Conservation (phyloP, 2,329 filamentous ascomycete genomes). For the Daldinia sp. region DNA sequence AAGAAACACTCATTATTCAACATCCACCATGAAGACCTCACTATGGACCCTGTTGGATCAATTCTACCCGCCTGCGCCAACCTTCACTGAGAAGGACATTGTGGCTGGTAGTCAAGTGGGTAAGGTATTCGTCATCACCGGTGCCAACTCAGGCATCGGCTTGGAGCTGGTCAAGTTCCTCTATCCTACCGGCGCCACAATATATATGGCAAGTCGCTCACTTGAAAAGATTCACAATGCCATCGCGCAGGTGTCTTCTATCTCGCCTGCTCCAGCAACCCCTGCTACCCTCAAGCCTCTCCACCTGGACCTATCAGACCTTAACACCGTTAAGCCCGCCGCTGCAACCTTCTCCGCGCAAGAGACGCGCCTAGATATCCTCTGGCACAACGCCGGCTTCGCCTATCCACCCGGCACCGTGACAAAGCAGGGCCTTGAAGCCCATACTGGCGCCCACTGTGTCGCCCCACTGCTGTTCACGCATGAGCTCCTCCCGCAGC, state of each 20-base stretch:
- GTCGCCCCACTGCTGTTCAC: constrained; percentile 49
- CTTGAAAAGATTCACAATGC: neutral
- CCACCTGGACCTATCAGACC: constrained; percentile 40
- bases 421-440: constrained; percentile 31
- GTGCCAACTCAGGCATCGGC: constrained; percentile 56
- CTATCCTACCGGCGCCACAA: constrained; percentile 63
- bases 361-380: constrained; percentile 31
- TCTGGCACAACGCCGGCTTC: constrained; percentile 36
- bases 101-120: constrained; percentile 43
- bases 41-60: constrained; percentile 14
- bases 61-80: constrained; percentile 43
- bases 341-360: constrained; percentile 19
- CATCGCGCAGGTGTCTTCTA: constrained; percentile 50
- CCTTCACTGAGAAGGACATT: constrained; percentile 45
- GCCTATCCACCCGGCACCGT: constrained; percentile 11
- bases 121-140: constrained; percentile 62
- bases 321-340: constrained; percentile 30
- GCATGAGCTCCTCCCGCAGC: constrained; percentile 51
- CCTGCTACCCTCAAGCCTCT: constrained; percentile 38
- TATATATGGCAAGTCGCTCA: constrained; percentile 65
- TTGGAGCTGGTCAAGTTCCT: constrained; percentile 64
- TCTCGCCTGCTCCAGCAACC: constrained; percentile 34
- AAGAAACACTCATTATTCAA: neutral
- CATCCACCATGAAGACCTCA: neutral
- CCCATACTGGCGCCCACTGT: constrained; percentile 27